Conservation (phyloP, 257 asterid species). For the Penstemon davidsonii region DNA sequence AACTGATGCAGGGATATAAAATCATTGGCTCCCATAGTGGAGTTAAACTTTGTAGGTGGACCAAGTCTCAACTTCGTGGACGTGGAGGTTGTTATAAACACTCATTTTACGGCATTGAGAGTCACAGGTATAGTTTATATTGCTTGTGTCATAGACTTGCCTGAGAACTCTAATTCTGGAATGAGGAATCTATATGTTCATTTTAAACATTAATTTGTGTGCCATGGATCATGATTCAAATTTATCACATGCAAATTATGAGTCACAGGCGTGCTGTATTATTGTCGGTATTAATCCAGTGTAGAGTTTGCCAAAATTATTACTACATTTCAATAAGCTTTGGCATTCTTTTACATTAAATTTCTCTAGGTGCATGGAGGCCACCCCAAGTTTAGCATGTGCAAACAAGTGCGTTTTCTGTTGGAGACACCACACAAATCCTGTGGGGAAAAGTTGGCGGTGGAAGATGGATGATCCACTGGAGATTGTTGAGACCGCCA, state of each 20-base stretch:
- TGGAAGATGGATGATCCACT: slow-evolving; percentile 99
- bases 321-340: neutral
- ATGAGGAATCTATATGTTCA: slow-evolving; percentile 12
- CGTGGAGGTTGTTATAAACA: slow-evolving; percentile 99
- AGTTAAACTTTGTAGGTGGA: slow-evolving; percentile 98
- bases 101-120: slow-evolving; percentile 92
- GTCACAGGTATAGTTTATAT: slow-evolving; percentile 70
- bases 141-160: slow-evolving; percentile 24
- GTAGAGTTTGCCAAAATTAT: neutral
- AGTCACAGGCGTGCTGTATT: neutral
- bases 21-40: slow-evolving; percentile 97
- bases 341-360: slow-evolving; percentile 18
- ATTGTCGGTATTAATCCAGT: slow-evolving; percentile 5
- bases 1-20: slow-evolving; percentile 76
- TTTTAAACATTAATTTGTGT: neutral
- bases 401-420: slow-evolving; percentile 98
- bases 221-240: neutral
- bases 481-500: slow-evolving; percentile 83
- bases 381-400: slow-evolving; percentile 99
- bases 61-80: slow-evolving; percentile 96
- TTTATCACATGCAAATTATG: neutral
- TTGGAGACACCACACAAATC: slow-evolving; percentile 99
- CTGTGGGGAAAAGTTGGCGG: slow-evolving; percentile 92
- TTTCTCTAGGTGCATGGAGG: slow-evolving; percentile 90
- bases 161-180: slow-evolving; percentile 2